Conservation (phyloP, 768 basidiomycete species). For the Leccinum uliginosum region DNA sequence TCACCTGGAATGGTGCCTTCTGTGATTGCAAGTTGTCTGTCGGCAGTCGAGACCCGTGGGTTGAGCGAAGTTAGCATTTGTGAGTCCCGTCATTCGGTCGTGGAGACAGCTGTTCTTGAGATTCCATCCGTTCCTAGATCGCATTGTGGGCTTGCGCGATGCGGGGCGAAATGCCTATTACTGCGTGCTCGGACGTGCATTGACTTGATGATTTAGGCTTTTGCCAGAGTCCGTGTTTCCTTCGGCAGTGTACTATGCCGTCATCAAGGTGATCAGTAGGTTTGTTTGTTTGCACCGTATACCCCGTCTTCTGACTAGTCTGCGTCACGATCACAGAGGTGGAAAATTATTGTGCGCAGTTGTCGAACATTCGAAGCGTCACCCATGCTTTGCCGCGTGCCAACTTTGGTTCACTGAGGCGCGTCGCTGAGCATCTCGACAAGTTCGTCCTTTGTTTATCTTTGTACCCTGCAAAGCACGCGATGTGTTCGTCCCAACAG, state of each 20-base stretch:
- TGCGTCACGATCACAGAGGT: slow-evolving; percentile 55
- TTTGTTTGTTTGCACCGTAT: neutral
- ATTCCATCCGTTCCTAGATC: slow-evolving; percentile 52
- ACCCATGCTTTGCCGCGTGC: slow-evolving; percentile 66
- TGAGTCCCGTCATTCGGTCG: slow-evolving; percentile 33
- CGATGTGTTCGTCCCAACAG: slow-evolving; percentile 31
- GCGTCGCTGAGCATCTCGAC: slow-evolving; percentile 80
- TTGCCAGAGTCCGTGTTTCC: slow-evolving; percentile 81
- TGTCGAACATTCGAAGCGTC: slow-evolving; percentile 59
- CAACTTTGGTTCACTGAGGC: slow-evolving; percentile 72
- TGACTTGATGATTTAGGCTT: slow-evolving; percentile 79
- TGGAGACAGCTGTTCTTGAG: no score
- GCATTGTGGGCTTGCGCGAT: slow-evolving; percentile 76
- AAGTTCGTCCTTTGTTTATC: slow-evolving; percentile 37
- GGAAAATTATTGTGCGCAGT: slow-evolving; percentile 62
- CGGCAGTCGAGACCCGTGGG: slow-evolving; percentile 71
- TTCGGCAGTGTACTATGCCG: slow-evolving; percentile 56
- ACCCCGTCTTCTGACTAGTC: slow-evolving; percentile 7
- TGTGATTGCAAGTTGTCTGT: slow-evolving; percentile 60
- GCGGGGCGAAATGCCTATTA: slow-evolving; percentile 65
- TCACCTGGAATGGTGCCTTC: slow-evolving; percentile 58
- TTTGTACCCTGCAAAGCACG: neutral
- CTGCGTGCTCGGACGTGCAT: slow-evolving; percentile 65
- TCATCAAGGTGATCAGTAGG: slow-evolving; percentile 72
- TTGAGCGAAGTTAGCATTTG: slow-evolving; percentile 82